A percentile compares a stretch with the other conserved stretches of the same genome.
Conservation (phyloP, 257 asterid genomes). For the Solanum tarapatanum region DNA sequence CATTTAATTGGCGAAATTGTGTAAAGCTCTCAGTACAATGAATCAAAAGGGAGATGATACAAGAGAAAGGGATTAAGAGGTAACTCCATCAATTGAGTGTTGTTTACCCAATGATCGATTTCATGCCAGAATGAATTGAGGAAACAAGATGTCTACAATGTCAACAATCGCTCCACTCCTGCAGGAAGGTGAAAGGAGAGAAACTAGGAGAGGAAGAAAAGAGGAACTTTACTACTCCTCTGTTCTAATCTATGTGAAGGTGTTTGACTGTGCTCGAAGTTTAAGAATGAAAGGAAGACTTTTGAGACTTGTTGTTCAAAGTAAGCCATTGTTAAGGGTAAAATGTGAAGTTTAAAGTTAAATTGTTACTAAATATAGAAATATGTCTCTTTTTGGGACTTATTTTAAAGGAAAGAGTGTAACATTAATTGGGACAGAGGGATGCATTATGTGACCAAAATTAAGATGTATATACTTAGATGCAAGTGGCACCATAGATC, state of each 20-base stretch:
- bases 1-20: background rate
- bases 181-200: background rate
- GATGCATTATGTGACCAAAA: background rate
- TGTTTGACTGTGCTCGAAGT: background rate
- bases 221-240: background rate
- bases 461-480: background rate
- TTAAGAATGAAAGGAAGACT: background rate
- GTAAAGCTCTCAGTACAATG: background rate
- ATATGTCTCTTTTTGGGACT: background rate
- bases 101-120: background rate
- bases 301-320: background rate
- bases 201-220: background rate
- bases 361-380: background rate
- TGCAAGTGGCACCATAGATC: background rate
- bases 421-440: background rate
- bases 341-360: background rate
- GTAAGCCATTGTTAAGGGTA: background rate
- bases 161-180: background rate
- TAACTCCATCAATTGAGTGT: background rate
- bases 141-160: background rate
- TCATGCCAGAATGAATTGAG: background rate
- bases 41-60: background rate
- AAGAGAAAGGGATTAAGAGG: background rate
- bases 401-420: background rate
- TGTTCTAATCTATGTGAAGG: background rate